phyloP scores from a whole-genome alignment of 2,329 filamentous ascomycete genomes.

The Epichloe brachyelytri region DNA sequence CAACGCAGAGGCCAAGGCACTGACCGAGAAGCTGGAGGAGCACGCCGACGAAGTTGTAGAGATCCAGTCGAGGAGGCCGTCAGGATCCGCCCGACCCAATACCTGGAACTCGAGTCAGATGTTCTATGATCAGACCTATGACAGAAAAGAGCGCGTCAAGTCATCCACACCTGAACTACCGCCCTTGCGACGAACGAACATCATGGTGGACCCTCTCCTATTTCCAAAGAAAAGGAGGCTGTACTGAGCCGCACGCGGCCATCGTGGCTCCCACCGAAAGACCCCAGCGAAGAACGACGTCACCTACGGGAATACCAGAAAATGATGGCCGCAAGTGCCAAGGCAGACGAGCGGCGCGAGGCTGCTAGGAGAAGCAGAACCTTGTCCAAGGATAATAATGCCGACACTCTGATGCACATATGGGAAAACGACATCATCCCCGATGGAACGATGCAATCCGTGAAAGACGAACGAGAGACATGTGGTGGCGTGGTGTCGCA shows the following conservation, averaged over 20 bases:
- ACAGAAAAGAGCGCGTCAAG: constrained; percentile 44
- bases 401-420: constrained; percentile 42
- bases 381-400: constrained; percentile 40
- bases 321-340: constrained; percentile 58
- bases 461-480: constrained; percentile 56
- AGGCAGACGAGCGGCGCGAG: constrained; percentile 47
- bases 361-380: constrained; percentile 37
- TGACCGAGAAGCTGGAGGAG: constrained; percentile 72
- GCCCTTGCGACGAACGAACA: constrained; percentile 57
- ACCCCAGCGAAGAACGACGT: constrained; percentile 79
- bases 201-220: constrained; percentile 73
- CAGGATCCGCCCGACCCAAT: constrained; percentile 22
- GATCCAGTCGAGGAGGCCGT: constrained; percentile 20
- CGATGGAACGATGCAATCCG: constrained; percentile 61
- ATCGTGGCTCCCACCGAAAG: constrained; percentile 76
- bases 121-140: constrained; percentile 19
- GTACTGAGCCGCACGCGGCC: constrained; percentile 69
- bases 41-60: constrained; percentile 51
- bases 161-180: constrained; percentile 57
- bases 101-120: constrained; percentile 26
- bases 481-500: constrained; percentile 74
- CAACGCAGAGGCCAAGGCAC: constrained; percentile 56
- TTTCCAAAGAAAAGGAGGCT: constrained; percentile 78
- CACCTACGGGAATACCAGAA: constrained; percentile 77
- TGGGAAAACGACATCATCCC: constrained; percentile 67